Evolutionary conservation across 1,284 basidiomycete genomes (phyloP), one percentile per base, ranked within the genome.

Genomic region (Caloboletus firmus): DNA sequence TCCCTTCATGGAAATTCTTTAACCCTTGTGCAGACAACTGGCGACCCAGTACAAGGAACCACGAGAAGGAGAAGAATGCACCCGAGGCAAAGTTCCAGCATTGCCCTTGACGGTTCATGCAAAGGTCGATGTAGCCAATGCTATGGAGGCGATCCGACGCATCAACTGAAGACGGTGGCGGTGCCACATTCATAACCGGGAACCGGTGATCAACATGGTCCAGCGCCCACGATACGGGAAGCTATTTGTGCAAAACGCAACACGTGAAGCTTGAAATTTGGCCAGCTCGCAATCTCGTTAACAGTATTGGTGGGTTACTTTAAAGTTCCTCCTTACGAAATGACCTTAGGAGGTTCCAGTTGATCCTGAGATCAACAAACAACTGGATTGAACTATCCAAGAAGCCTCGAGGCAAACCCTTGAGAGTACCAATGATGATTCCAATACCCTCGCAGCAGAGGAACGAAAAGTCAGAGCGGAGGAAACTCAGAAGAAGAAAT

Each of bases 151-250:
- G 40, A 76, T 85, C 22, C 76, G 79, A 1, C 72, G 79, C n/a
- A 57, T 74, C 15, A 69, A 64, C 28, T 56, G 72, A 62, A 31
- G 60, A 70, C 37, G 70, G 67, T 44, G 76, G 80, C 31, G 77
- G 79, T 8, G 79, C 78, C 4, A 79, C 64, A 34, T 95, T 89
- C 70, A 77, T 93, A 49, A 78, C 81, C 15, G 85, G 85, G 6
- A 74, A 62, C n/a, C n/a, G 6, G 81, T 81, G 17, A 65, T 82
- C 60, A 88, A 90, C 64, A 75, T 62, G 0, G 88, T 93, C 40
- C 75, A 76, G 24, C 82, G 87, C 22, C 94, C 92, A 9, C 72
- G 76, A 45, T 95, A 95, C 62, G 92, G 92, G 31, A 75, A 75
- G 57, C 78, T 79, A 26, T 77, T 82, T 2, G 73, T 87, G 3